A percentile compares a stretch with the other conserved stretches of the same genome.
Conservation (phyloP, 208 protist genomes). For the Leishmania braziliensis region DNA sequence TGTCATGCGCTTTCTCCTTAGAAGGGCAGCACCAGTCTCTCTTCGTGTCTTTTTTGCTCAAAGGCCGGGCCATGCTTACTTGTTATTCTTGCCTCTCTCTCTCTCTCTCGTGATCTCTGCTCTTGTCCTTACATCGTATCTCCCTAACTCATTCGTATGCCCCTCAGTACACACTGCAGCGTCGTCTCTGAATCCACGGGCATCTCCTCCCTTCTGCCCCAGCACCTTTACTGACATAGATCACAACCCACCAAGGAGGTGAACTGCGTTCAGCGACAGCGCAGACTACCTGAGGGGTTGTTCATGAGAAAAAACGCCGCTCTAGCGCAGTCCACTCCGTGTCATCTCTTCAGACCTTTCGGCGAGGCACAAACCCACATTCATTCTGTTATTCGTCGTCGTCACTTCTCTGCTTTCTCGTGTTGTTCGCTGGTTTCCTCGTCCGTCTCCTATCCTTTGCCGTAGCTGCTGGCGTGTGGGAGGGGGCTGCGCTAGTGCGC, state of each 20-base stretch:
- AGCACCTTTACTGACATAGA: not conserved
- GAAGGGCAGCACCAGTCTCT: not conserved
- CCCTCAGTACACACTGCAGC: too few species aligned
- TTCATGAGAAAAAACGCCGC: not conserved
- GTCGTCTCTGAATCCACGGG: not conserved
- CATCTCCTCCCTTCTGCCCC: not conserved
- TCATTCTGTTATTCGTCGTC: not conserved
- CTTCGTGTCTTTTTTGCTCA: not conserved
- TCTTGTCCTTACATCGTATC: not conserved
- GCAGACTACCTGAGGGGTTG: not conserved
- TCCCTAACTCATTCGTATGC: not conserved
- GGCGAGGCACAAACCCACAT: not conserved
- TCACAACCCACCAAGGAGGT: not conserved
- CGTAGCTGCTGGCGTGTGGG: not conserved
- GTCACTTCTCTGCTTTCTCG: not conserved
- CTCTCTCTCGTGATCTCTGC: not conserved
- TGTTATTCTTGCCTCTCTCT: not conserved
- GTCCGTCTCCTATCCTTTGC: not conserved
- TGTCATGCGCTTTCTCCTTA: not conserved
- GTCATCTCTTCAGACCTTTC: not conserved
- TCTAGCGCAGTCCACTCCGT: not conserved
- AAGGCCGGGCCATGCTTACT: not conserved
- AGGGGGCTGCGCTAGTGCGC: not conserved
- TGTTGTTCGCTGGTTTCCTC: not conserved
- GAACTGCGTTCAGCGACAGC: not conserved